These are phyloP conservation scores for Pyrus communis DNA, from an alignment of 306 rosid species.

Conservation along the genomic window DNA sequence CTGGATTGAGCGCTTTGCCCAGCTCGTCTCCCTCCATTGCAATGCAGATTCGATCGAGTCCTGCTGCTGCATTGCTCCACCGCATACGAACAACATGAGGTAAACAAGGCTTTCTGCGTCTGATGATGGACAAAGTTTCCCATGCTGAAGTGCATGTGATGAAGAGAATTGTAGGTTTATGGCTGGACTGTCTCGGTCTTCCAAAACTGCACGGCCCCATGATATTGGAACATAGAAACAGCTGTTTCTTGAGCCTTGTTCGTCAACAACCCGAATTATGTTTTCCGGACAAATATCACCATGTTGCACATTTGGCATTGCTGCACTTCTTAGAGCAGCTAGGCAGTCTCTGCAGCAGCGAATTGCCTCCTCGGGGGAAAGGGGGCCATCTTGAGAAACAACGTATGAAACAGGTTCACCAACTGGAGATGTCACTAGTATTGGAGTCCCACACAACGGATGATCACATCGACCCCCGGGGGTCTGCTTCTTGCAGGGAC, in stretches of 20 bases:
- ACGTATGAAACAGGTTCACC: slow-evolving; percentile 64
- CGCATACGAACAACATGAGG: slow-evolving; percentile 51
- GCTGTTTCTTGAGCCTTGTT: slow-evolving; percentile 31
- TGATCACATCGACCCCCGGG: slow-evolving; percentile 83
- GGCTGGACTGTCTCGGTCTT: slow-evolving; percentile 87
- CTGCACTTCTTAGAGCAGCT: slow-evolving; percentile 65
- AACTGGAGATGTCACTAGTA: slow-evolving; percentile 77
- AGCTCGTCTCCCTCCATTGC: slow-evolving; percentile 85
- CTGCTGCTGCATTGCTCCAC: slow-evolving; percentile 61
- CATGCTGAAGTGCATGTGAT: slow-evolving; percentile 86
- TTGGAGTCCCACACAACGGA: slow-evolving; percentile 85
- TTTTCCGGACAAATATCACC: slow-evolving; percentile 91
- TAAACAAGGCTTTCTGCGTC: slow-evolving; percentile 89
- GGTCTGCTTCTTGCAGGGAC: slow-evolving; percentile 64
- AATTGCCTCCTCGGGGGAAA: slow-evolving; percentile 62
- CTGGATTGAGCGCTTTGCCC: slow-evolving; percentile 68
- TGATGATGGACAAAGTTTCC: slow-evolving; percentile 90
- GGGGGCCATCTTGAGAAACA: slow-evolving; percentile 47
- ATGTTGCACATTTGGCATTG: slow-evolving; percentile 67
- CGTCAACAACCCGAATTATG: slow-evolving; percentile 47
- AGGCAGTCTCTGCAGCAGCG: slow-evolving; percentile 78
- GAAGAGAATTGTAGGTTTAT: slow-evolving; percentile 83
- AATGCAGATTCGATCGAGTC: slow-evolving; percentile 91
- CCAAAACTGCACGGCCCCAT: slow-evolving; percentile 91
- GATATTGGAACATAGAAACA: slow-evolving; percentile 55